Evolutionary conservation across 2,329 filamentous ascomycete species (phyloP).

Genomic region (Fonsecaea pedrosoi): DNA sequence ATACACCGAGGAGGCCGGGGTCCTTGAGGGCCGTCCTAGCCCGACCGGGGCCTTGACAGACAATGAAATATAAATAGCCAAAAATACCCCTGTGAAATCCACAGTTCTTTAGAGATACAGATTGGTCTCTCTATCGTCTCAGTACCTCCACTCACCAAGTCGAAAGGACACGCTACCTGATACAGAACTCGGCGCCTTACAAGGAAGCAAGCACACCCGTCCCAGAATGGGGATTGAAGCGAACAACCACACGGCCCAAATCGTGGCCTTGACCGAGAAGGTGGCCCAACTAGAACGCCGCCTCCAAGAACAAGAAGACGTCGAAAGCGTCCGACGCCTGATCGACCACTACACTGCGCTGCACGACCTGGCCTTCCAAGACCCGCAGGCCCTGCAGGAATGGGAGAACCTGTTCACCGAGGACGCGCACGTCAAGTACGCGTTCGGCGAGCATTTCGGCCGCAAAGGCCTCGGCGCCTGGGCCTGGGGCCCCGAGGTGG

Average conservation of each 20-base stretch:
- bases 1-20: neutral
- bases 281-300: constrained; percentile 4
- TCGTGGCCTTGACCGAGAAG: neutral
- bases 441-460: constrained; percentile 20
- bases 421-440: constrained; percentile 17
- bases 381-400: constrained; percentile 8
- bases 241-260: neutral
- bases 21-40: neutral
- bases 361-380: constrained; percentile 11
- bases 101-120: neutral
- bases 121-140: neutral
- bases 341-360: constrained; percentile 14
- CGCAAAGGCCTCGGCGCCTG: constrained; percentile 15
- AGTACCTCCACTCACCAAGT: neutral
- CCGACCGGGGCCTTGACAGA: no score
- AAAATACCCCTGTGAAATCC: neutral
- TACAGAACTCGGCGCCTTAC: neutral
- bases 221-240: neutral
- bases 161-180: neutral
- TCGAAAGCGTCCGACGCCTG: constrained; percentile 7
- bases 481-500: constrained; percentile 14
- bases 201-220: neutral
- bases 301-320: neutral
- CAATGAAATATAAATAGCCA: neutral
- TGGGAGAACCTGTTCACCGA: constrained; percentile 26